These are phyloP conservation scores for Dactylellina drechsleri DNA, from an alignment of 2,329 filamentous ascomycete species.

Conservation along the genomic window DNA sequence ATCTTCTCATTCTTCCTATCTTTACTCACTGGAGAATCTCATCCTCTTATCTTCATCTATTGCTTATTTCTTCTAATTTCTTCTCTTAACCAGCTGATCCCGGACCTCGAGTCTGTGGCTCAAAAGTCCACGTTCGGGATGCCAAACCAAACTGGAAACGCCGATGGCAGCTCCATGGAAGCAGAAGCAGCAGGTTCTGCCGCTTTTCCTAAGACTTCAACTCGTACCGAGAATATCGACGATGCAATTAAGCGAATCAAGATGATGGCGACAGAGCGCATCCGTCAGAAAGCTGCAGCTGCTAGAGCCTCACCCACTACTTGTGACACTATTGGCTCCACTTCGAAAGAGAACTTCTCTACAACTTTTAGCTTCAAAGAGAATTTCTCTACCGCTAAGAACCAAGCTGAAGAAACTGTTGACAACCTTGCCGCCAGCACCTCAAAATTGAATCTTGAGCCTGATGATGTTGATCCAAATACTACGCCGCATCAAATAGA, in stretches of 20 bases:
- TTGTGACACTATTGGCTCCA: background rate
- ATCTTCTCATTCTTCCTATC: constrained; percentile 18
- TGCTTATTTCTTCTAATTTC: background rate
- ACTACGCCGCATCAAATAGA: background rate
- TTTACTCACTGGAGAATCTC: constrained; percentile 36
- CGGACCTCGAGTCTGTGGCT: background rate
- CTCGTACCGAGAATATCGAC: constrained; percentile 23
- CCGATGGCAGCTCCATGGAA: background rate
- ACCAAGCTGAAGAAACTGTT: background rate
- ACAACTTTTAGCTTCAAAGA: background rate
- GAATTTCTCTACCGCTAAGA: background rate
- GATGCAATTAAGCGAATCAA: constrained; percentile 50
- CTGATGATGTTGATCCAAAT: constrained; percentile 6
- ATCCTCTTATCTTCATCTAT: constrained; percentile 5
- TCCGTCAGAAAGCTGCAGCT: constrained; percentile 39
- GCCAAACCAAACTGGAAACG: constrained; percentile 20
- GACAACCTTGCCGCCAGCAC: background rate
- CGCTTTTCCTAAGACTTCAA: background rate
- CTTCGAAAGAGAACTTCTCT: constrained; percentile 8
- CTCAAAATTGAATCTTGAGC: constrained; percentile 3
- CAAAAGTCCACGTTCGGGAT: background rate
- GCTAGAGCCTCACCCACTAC: constrained; percentile 14
- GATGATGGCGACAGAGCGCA: constrained; percentile 39
- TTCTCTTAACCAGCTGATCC: background rate
- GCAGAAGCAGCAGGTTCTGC: background rate